A percentile compares a stretch with the other conserved stretches of the same genome.
These are phyloP conservation scores for Zygosaccharomyces sapae DNA, from an alignment of 1,139 yeast species.

Conservation along the genomic window DNA sequence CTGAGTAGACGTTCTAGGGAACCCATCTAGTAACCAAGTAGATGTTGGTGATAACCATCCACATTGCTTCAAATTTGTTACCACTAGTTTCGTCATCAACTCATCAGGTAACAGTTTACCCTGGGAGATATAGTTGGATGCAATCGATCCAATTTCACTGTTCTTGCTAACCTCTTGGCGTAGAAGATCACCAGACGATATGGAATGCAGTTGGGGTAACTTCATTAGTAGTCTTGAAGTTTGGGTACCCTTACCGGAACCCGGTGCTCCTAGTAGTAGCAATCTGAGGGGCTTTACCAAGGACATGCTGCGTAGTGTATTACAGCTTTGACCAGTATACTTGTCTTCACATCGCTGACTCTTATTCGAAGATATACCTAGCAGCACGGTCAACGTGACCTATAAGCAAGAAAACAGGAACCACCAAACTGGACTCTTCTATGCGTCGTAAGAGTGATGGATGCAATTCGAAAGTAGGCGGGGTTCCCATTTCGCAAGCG, in stretches of 20 bases:
- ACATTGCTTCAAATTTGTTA: conserved; percentile 43
- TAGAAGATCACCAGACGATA: conserved; percentile 82
- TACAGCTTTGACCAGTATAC: too few species aligned
- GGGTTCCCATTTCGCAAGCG: too few species aligned
- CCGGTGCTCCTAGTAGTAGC: conserved; percentile 85
- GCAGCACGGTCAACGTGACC: background rate
- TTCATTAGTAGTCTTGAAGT: conserved; percentile 58
- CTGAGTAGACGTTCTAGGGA: conserved; percentile 76
- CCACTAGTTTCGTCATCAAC: conserved; percentile 58
- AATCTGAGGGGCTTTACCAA: conserved; percentile 51
- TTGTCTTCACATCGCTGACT: background rate
- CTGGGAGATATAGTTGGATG: conserved; percentile 49
- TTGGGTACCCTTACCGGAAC: conserved; percentile 91
- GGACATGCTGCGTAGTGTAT: background rate
- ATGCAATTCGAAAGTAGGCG: too few species aligned
- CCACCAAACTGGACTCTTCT: too few species aligned
- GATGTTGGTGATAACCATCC: conserved; percentile 47
- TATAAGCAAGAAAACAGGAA: background rate
- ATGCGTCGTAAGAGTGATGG: too few species aligned
- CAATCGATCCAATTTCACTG: conserved; percentile 56
- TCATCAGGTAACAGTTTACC: conserved; percentile 76
- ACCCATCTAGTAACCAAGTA: conserved; percentile 84
- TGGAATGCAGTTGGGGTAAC: conserved; percentile 47
- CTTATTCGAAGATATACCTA: background rate
- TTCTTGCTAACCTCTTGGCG: conserved; percentile 58